A percentile compares a stretch with the other conserved stretches of the same genome.
Evolutionary conservation across 2,329 filamentous ascomycete genomes (phyloP).

Genomic region (Ophiobolus disseminans): DNA sequence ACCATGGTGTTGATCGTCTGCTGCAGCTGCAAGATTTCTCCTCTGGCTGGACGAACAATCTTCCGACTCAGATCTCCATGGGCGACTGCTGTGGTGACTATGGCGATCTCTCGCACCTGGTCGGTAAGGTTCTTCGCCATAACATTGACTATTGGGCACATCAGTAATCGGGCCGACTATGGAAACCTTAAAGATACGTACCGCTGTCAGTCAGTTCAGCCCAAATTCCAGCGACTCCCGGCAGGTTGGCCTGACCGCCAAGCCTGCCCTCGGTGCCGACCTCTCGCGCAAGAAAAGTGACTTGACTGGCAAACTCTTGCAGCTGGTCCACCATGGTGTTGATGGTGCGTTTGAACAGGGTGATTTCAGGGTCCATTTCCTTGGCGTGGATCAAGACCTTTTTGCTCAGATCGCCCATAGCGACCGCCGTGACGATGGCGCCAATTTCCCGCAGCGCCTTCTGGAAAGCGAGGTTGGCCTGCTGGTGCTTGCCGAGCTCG

Average conservation of each 20-base stretch:
- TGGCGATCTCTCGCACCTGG: conserved; percentile 96
- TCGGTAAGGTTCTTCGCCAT: conserved; percentile 99
- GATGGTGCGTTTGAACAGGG: conserved; percentile 96
- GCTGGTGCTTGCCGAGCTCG: conserved; percentile 95
- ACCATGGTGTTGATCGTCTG: conserved; percentile 80
- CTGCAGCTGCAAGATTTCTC: conserved; percentile 93
- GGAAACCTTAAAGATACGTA: conserved; percentile 37
- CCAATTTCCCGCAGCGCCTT: conserved; percentile 96
- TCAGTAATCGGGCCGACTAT: conserved; percentile 39
- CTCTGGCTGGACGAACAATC: conserved; percentile 90
- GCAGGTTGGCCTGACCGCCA: conserved; percentile 90
- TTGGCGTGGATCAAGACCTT: conserved; percentile 95
- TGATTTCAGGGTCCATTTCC: conserved; percentile 98
- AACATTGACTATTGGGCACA: conserved; percentile 73
- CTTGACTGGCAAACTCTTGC: conserved; percentile 94
- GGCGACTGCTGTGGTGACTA: conserved; percentile 94
- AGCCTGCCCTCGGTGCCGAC: conserved; percentile 95
- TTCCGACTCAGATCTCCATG: conserved; percentile 94
- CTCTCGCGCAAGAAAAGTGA: conserved; percentile 91
- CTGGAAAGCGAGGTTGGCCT: conserved; percentile 98
- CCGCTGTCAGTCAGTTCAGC: conserved; percentile 81
- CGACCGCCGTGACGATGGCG: conserved; percentile 95
- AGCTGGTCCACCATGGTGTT: conserved; percentile 99
- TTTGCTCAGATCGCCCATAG: conserved; percentile 93
- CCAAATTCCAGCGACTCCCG: conserved; percentile 95